Percentiles rank a stretch among this genome's conserved stretches.
These are phyloP conservation scores for Harrya chromipes DNA, from an alignment of 768 basidiomycete genomes.

Conservation along the genomic window DNA sequence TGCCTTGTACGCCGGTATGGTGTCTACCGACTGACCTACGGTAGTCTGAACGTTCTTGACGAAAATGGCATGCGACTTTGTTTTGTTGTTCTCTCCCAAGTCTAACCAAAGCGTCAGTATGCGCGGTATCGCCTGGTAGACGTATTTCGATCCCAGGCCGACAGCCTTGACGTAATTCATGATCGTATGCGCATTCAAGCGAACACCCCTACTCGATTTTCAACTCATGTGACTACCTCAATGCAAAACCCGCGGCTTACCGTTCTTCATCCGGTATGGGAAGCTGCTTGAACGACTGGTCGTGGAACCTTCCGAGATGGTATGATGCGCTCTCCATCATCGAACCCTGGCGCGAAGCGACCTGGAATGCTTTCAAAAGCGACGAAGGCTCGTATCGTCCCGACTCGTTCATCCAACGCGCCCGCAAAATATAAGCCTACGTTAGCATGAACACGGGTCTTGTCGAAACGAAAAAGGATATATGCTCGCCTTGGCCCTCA, in stretches of 20 bases:
- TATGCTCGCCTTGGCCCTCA: slow-evolving; percentile 67
- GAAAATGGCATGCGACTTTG: slow-evolving; percentile 39
- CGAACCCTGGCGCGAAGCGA: slow-evolving; percentile 47
- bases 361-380: slow-evolving; percentile 57
- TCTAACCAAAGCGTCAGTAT: slow-evolving; percentile 95
- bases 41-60: slow-evolving; percentile 54
- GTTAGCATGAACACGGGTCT: not conserved
- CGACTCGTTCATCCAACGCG: slow-evolving; percentile 91
- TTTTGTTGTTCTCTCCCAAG: slow-evolving; percentile 55
- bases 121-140: slow-evolving; percentile 93
- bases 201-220: slow-evolving; percentile 44
- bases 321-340: slow-evolving; percentile 84
- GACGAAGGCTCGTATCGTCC: slow-evolving; percentile 69
- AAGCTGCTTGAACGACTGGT: slow-evolving; percentile 66
- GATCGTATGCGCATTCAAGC: slow-evolving; percentile 65
- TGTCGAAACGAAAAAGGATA: not conserved
- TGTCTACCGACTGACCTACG: slow-evolving; percentile 53
- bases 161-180: slow-evolving; percentile 69
- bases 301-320: slow-evolving; percentile 86
- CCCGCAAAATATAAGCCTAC: slow-evolving; percentile 76
- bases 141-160: slow-evolving; percentile 84
- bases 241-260: slow-evolving; percentile 27
- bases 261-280: slow-evolving; percentile 50
- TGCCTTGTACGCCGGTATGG: slow-evolving; percentile 80
- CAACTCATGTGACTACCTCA: no score